These are phyloP conservation scores for Zymoseptoria tritici DNA, from an alignment of 2,329 filamentous ascomycete species.

Conservation along the genomic window DNA sequence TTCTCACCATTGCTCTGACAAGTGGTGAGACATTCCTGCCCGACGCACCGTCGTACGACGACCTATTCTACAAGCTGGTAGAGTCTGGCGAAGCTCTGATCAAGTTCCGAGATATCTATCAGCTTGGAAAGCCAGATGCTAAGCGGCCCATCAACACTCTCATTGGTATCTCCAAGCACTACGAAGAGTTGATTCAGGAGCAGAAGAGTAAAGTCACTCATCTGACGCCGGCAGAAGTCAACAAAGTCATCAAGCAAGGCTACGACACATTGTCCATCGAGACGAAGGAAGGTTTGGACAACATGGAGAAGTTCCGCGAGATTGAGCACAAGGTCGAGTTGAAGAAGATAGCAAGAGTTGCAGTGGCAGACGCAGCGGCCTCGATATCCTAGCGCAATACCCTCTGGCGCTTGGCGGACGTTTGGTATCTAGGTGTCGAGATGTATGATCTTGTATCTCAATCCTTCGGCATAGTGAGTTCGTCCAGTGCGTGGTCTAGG, in stretches of 20 bases:
- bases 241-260: conserved; percentile 87
- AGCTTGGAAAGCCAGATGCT: conserved; percentile 31
- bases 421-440: background rate
- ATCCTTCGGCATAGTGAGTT: conserved; percentile 8
- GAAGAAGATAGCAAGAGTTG: conserved; percentile 78
- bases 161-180: conserved; percentile 75
- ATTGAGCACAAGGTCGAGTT: conserved; percentile 74
- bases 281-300: conserved; percentile 75
- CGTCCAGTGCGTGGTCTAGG: conserved; percentile 18
- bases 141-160: conserved; percentile 73
- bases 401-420: background rate
- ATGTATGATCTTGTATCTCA: background rate
- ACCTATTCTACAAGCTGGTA: conserved; percentile 96
- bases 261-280: conserved; percentile 93
- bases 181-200: conserved; percentile 70
- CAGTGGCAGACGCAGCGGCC: conserved; percentile 57
- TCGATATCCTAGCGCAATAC: conserved; percentile 13
- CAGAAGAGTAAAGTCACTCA: conserved; percentile 49
- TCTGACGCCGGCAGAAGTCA: conserved; percentile 75
- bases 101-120: conserved; percentile 75
- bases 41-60: conserved; percentile 80
- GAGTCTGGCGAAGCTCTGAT: conserved; percentile 77
- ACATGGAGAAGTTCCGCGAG: conserved; percentile 74
- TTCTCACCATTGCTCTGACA: conserved; percentile 76
- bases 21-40: conserved; percentile 87